Base-by-base conservation (phyloP, 2,329 filamentous ascomycete species). In the Penicillium sp. region DNA sequence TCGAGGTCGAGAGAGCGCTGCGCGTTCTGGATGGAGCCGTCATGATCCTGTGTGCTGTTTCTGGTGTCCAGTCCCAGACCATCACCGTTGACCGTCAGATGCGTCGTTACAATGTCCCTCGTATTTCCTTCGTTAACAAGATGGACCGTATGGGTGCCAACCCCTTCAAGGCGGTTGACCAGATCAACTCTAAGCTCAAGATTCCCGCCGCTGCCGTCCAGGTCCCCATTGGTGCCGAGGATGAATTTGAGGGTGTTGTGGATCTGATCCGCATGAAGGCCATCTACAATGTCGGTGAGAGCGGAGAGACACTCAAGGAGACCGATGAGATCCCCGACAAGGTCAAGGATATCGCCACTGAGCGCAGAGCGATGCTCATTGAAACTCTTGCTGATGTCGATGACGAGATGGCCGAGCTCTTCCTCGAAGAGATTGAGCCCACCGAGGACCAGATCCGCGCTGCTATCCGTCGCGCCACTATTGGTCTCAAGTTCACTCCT, bases 61-160 rank as follows among this genome's bases (percentile, higher is more conserved):
- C 91, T 69, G 95, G 95, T 72, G 95, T 99, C 33, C 95, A 99
- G 79, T 93, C 89, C 72, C 95, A 99, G 79, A 99, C 95, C 21
- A 97, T 97, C 68, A 99, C 95, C 1, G 95, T 99, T 63, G 93
- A 99, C 76, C 86, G 95, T 67, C 95, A 99, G 80, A 99, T 99
- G 95, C 91, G 92, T 81, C 88, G 95, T 66, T 99, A 99, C 82
- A 93, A 98, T 72, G 88, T 99, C 61, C 95, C 95, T 59, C 86
- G 95, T 68, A 88, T 99, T 74, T 96, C 90, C 53, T 99, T 99
- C 71, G 87, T 99, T 74, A 99, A 99, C 82, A 99, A 99, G 84
- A 98, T 99, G 93, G 95, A 99, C 73, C 89, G 95, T 64, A 97
- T 97, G 90, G 95, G 95, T 58, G 91, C 95, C 63, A 98, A 99